Conservation (phyloP, 2,329 filamentous ascomycete genomes). For the Fonsecaea pugnacius region DNA sequence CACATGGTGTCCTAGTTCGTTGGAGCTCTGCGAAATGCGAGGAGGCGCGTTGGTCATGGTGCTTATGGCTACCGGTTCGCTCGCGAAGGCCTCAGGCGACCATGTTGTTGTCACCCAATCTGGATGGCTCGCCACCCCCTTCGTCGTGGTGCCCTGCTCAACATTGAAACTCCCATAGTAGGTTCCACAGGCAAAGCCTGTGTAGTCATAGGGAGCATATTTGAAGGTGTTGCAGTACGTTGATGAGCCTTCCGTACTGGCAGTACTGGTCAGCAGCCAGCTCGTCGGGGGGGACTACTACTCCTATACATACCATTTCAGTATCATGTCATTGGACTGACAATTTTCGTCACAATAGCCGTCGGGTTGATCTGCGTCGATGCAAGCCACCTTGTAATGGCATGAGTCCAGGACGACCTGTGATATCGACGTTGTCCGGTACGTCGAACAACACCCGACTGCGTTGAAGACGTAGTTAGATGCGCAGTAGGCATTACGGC, state of each 20-base stretch:
- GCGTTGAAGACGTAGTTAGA: background rate
- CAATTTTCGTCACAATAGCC: slow-evolving; percentile 5
- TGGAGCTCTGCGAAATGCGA: background rate
- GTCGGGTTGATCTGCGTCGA: slow-evolving; percentile 1
- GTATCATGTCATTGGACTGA: slow-evolving; percentile 12
- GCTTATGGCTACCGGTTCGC: background rate
- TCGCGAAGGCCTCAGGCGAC: background rate
- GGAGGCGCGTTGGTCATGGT: slow-evolving; percentile 2
- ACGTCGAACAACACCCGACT: background rate
- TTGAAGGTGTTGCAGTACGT: background rate
- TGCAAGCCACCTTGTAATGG: background rate
- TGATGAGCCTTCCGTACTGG: background rate
- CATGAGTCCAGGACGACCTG: background rate
- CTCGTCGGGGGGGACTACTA: background rate
- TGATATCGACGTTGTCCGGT: background rate
- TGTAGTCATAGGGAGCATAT: background rate
- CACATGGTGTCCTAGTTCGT: slow-evolving; percentile 5
- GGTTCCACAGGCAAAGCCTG: background rate
- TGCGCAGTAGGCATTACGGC: background rate
- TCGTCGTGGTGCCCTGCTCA: background rate
- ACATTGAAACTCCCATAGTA: background rate
- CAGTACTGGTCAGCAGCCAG: background rate
- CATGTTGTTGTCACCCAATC: background rate
- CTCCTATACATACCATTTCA: slow-evolving; percentile 9
- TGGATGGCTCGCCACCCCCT: background rate